Conservation (phyloP, 1,139 yeast genomes). For the Magnusiomyces magnusii region DNA sequence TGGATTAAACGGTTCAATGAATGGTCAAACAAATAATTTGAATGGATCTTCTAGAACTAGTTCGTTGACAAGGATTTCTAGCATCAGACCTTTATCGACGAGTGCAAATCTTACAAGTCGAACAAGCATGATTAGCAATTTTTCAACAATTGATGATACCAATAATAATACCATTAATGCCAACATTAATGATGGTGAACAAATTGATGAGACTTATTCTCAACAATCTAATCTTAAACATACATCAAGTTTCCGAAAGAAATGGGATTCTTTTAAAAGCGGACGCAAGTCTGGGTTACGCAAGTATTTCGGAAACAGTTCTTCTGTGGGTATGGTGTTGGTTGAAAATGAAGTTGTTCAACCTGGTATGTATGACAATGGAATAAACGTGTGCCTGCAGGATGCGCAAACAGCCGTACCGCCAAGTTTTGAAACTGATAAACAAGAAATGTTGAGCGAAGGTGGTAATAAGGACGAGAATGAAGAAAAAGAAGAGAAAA, state of each 20-base stretch:
- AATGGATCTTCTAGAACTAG: background rate
- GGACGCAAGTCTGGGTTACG: background rate
- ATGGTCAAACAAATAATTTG: background rate
- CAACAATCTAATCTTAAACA: background rate
- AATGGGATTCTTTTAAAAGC: slow-evolving; percentile 3
- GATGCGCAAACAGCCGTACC: background rate
- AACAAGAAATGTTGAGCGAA: no score
- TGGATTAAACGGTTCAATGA: no score
- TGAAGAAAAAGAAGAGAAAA: no score
- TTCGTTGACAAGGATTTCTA: background rate
- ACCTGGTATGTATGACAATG: background rate
- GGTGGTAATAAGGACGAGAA: no score
- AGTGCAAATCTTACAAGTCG: background rate
- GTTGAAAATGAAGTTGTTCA: background rate
- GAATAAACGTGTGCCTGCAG: background rate
- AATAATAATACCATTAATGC: no score
- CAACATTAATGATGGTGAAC: background rate
- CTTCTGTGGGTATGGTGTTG: background rate
- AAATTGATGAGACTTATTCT: no score
- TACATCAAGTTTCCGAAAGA: background rate
- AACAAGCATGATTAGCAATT: background rate
- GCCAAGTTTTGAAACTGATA: background rate
- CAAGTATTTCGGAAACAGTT: background rate
- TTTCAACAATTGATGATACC: background rate
- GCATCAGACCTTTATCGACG: background rate